Base-by-base conservation (phyloP, 352 stramenopile species). In the Phytophthora rubi region DNA sequence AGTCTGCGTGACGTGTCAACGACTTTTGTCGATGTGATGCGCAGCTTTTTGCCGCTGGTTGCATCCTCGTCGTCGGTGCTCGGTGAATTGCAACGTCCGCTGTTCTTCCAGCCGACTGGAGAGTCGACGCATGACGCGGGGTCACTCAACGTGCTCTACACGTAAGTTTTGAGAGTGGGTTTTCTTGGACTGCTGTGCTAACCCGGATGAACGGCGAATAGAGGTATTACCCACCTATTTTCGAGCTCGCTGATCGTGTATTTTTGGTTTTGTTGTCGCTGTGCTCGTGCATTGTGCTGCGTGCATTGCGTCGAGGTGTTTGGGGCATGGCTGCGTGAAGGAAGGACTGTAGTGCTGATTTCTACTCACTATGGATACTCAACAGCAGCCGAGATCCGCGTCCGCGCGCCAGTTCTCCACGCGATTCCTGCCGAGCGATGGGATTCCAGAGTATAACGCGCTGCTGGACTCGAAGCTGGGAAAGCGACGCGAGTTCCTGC, bases 371-470 rank as follows among this genome's bases (percentile, higher is more conserved):
- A 76, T 76, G 63, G 57, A 76, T 51, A 52, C 60, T 61, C 68
- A 71, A 32, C 53, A 45, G n/a, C 18, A 62, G 8, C 65, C 53
- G 47, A 58, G 54, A 59, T 33, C 18, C 6, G 57, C 62, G 8
- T 42, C 68, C n/a, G 23, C 18, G 30, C 70, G 59, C 15, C 42
- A 63, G 10, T 93, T 92, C 56, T 90, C 80, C 32, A 93, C 85
- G 53, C 71, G 83, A 13, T 91, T 92, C 71, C 65, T 92, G 39
- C 52, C 83, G 33, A 85, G 75, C 1, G 85, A 91, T 66, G 77
- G 81, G 15, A 93, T 93, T 57, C 83, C 86, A 8, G 76, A 73
- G 52, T 93, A 92, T 59, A 93, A 93, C 53, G 86, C 86, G 30
- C 61, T 93, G 35, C 69, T 93, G 37, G 83, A 93, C 62, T 58